Conservation (phyloP, 2,329 filamentous ascomycete species). For the Phialocephala subalpina region DNA sequence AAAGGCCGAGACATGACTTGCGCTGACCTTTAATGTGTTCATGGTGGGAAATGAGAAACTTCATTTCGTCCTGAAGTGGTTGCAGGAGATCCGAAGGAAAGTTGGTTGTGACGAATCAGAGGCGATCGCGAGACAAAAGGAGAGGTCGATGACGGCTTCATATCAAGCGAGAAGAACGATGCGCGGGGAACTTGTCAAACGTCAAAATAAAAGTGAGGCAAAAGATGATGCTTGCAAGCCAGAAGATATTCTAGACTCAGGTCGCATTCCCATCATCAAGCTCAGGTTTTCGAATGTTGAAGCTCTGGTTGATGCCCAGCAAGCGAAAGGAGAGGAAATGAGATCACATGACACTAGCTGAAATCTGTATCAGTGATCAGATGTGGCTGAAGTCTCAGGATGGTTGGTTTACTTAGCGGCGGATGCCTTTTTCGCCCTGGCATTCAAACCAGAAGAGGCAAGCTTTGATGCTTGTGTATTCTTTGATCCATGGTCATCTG, state of each 20-base stretch:
- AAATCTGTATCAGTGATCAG: not conserved
- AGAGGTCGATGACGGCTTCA: constrained; percentile 10
- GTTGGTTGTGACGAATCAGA: not conserved
- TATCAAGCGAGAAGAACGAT: not conserved
- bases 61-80: not conserved
- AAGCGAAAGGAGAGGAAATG: not conserved
- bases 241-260: not conserved
- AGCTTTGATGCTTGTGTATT: not conserved
- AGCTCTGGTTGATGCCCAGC: not conserved
- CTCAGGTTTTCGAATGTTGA: not conserved
- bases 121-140: not conserved
- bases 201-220: not conserved
- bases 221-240: not conserved
- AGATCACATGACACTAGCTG: not conserved
- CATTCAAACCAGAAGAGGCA: not conserved
- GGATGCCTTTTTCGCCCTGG: not conserved
- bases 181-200: not conserved
- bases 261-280: not conserved
- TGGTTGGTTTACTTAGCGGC: too few relatives aligned
- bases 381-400: not conserved
- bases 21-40: not conserved
- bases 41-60: not conserved
- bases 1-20: not conserved
- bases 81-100: not conserved
- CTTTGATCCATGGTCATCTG: not conserved